These are phyloP conservation scores for Gynandropsis gynandra DNA, from an alignment of 345 rosid species.

Conservation along the genomic window DNA sequence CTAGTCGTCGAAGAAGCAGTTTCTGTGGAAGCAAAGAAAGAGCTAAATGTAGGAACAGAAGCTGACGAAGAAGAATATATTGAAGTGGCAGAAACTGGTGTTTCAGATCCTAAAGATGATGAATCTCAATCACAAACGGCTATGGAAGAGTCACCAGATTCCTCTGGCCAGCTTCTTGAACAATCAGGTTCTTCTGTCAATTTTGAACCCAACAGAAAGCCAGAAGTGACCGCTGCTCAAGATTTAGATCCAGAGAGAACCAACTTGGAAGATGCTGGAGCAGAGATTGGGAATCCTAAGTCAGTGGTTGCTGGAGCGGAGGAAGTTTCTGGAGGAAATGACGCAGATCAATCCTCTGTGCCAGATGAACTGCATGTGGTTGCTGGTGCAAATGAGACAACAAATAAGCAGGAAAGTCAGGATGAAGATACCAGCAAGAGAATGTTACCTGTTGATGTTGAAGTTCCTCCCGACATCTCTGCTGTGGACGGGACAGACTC, in stretches of 20 bases:
- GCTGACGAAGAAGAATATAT: constrained; percentile 28
- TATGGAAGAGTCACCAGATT: constrained; percentile 35
- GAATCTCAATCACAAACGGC: constrained; percentile 33
- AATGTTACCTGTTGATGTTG: constrained; percentile 32
- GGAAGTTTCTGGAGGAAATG: constrained; percentile 23
- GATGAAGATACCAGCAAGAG: constrained; percentile 34
- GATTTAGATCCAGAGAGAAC: constrained; percentile 33
- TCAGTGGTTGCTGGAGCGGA: constrained; percentile 33
- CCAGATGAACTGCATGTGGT: constrained; percentile 29
- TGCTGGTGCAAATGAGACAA: constrained; percentile 33
- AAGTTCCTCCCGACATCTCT: constrained; percentile 30
- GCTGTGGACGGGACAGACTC: constrained; percentile 28
- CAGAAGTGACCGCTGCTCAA: constrained; percentile 28
- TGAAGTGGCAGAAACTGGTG: constrained; percentile 30
- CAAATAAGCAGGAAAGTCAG: constrained; percentile 28
- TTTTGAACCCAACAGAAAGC: too few relatives aligned
- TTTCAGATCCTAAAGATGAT: constrained; percentile 32
- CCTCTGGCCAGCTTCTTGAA: constrained; percentile 27
- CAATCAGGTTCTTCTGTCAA: constrained; percentile 28
- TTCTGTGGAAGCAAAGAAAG: constrained; percentile 37
- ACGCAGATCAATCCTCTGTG: constrained; percentile 23
- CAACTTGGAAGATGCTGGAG: constrained; percentile 32
- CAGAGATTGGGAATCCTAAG: constrained; percentile 35
- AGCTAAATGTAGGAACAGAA: constrained; percentile 21
- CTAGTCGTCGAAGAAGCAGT: constrained; percentile 18